Conservation (phyloP, 305 asterid genomes). For the Andrographis paniculata region DNA sequence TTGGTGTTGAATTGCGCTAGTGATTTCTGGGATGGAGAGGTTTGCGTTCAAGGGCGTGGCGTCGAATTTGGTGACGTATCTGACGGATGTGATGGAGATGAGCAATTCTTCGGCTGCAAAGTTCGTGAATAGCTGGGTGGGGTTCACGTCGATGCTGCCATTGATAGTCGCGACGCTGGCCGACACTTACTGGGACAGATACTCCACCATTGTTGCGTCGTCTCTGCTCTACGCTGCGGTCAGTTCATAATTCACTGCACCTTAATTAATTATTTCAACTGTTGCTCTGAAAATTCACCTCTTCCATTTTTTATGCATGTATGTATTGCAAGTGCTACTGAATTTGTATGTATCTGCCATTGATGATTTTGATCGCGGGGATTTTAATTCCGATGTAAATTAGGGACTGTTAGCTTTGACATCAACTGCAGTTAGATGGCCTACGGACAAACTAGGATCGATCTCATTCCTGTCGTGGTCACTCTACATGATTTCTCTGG, state of each 20-base stretch:
- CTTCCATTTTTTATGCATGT: neutral
- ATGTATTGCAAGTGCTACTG: too few relatives aligned
- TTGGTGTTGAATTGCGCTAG: constrained; percentile 19
- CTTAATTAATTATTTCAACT: too few relatives aligned
- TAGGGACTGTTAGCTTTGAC: constrained; percentile 86
- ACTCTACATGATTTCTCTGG: constrained; percentile 68
- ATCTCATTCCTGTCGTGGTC: constrained; percentile 45
- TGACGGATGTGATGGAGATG: constrained; percentile 66
- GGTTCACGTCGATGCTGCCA: constrained; percentile 75
- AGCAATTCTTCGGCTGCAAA: constrained; percentile 84
- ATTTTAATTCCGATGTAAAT: too few relatives aligned
- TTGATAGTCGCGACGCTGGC: constrained; percentile 61
- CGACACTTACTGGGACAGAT: constrained; percentile 63
- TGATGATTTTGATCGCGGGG: too few relatives aligned
- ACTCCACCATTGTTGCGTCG: constrained; percentile 49
- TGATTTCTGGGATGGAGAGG: constrained; percentile 81
- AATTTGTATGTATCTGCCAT: too few relatives aligned
- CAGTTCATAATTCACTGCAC: too few relatives aligned
- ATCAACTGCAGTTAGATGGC: constrained; percentile 54
- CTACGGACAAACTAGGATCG: constrained; percentile 26
- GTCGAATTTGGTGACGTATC: constrained; percentile 74
- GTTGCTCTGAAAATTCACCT: neutral
- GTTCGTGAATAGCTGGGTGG: constrained; percentile 71
- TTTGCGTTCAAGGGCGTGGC: constrained; percentile 94
- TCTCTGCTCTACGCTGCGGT: constrained; percentile 56